Conservation (phyloP, 2,329 filamentous ascomycete species). For the Emericellopsis cladophorae region DNA sequence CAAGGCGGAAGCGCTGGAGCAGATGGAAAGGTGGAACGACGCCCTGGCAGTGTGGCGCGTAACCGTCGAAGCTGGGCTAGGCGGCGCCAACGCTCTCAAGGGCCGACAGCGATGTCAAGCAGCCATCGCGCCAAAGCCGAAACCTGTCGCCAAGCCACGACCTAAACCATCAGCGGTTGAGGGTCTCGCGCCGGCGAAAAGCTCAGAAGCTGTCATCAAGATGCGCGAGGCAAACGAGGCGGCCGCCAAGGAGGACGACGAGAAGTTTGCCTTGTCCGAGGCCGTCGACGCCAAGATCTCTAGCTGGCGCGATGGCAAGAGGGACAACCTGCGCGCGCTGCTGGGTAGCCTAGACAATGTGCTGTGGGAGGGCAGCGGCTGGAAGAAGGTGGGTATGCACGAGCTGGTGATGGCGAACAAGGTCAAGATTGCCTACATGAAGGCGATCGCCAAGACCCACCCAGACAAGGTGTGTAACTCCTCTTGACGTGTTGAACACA, state of each 20-base stretch:
- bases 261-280: slow-evolving; percentile 82
- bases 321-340: slow-evolving; percentile 81
- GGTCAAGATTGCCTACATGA: slow-evolving; percentile 98
- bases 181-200: slow-evolving; percentile 30
- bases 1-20: slow-evolving; percentile 90
- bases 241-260: slow-evolving; percentile 77
- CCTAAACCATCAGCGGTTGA: slow-evolving; percentile 27
- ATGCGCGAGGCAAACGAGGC: slow-evolving; percentile 76
- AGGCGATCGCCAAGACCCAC: slow-evolving; percentile 96
- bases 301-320: slow-evolving; percentile 80
- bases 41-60: slow-evolving; percentile 69
- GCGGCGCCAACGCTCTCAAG: slow-evolving; percentile 72
- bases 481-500: neutral
- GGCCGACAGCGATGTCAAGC: slow-evolving; percentile 84
- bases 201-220: slow-evolving; percentile 67
- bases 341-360: slow-evolving; percentile 79
- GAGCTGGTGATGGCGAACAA: slow-evolving; percentile 87
- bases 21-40: slow-evolving; percentile 88
- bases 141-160: slow-evolving; percentile 29
- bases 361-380: slow-evolving; percentile 82
- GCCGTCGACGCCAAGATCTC: slow-evolving; percentile 69
- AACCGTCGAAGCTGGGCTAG: slow-evolving; percentile 74
- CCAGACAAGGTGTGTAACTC: slow-evolving; percentile 78
- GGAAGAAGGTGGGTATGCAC: slow-evolving; percentile 93
- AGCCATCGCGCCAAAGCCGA: slow-evolving; percentile 61